These are phyloP conservation scores for Exsudoporus floridanus DNA, from an alignment of 1,284 basidiomycete species.

Conservation along the genomic window DNA sequence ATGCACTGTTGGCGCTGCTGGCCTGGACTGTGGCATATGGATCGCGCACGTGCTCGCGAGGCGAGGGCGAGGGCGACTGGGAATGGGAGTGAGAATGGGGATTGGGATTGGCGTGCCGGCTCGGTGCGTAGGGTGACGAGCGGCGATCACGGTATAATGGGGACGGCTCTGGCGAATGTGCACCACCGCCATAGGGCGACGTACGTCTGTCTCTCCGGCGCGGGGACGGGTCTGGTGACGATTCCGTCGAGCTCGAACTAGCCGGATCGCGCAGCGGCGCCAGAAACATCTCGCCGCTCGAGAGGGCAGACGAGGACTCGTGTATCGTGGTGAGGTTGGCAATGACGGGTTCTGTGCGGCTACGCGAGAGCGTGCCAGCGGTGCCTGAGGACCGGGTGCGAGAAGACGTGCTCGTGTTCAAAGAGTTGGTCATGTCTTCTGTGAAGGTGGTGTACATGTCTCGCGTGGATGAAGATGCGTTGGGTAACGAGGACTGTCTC, in stretches of 20 bases:
- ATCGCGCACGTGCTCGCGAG: conserved; percentile 11
- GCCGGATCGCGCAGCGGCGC: conserved; percentile 20
- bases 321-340: conserved; percentile 35
- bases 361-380: conserved; percentile 24
- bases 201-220: conserved; percentile 17
- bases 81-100: too few species aligned
- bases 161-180: conserved; percentile 26
- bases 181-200: conserved; percentile 23
- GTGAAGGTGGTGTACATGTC: conserved; percentile 41
- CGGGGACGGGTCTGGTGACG: conserved; percentile 30
- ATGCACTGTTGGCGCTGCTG: not conserved
- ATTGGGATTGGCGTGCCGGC: not conserved
- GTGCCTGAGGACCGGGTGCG: conserved; percentile 11
- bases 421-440: conserved; percentile 55
- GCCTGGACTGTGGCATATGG: conserved; percentile 2
- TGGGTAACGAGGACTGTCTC: conserved; percentile 33
- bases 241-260: conserved; percentile 11
- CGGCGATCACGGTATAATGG: conserved; percentile 26
- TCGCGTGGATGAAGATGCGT: conserved; percentile 21
- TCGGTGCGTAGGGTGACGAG: conserved; percentile 22
- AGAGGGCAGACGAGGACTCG: conserved; percentile 33
- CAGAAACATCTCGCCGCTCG: conserved; percentile 30
- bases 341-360: conserved; percentile 37
- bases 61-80: conserved; percentile 21
- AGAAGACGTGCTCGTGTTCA: conserved; percentile 41